Evolutionary conservation across 345 rosid species (phyloP).

Genomic region (Eucalyptus polyanthemos): DNA sequence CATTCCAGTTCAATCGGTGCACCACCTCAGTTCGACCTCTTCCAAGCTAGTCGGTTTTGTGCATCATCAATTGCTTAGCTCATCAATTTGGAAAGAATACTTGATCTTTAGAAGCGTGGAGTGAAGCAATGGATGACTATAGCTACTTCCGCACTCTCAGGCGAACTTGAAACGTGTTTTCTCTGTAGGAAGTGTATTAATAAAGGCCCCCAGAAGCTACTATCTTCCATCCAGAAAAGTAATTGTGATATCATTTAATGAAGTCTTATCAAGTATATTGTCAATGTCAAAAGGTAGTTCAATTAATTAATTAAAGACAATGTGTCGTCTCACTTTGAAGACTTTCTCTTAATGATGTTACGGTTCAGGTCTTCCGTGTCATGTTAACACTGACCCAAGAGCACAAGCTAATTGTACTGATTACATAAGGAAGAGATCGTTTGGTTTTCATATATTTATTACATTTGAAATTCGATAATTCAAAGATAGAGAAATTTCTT

Average conservation of each 20-base stretch:
- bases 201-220: neutral
- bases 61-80: no score
- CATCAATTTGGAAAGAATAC: no score
- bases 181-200: neutral
- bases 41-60: no score
- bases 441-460: no score
- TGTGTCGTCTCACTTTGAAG: neutral
- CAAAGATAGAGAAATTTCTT: no score
- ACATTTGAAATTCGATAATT: neutral
- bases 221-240: neutral
- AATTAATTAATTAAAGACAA: neutral
- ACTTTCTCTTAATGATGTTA: neutral
- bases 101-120: no score
- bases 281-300: neutral
- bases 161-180: neutral
- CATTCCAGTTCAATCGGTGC: no score
- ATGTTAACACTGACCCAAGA: neutral
- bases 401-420: neutral
- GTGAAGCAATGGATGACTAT: no score
- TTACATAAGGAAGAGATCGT: neutral
- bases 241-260: neutral
- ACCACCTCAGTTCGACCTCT: no score
- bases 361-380: neutral
- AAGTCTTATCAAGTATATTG: neutral
- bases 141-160: neutral